Base-by-base conservation (phyloP, 2,329 filamentous ascomycete genomes). In the Aspergillus quadrilineatus region DNA sequence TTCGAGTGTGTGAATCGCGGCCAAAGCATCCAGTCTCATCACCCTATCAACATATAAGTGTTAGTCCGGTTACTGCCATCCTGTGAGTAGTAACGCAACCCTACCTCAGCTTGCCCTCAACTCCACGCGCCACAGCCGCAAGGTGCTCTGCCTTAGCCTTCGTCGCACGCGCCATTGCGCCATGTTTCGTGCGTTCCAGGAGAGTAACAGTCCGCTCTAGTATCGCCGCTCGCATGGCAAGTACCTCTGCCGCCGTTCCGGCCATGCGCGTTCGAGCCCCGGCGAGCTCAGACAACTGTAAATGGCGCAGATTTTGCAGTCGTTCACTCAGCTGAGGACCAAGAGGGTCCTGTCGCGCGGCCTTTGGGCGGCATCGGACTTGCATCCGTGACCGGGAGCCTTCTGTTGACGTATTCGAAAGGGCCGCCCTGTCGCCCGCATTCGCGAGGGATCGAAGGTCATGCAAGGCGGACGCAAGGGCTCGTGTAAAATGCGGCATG, bases 71-170 rank as follows among this genome's bases (percentile, higher is more conserved):
- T 17, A 26, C 28, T 12, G 9, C 14, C n/a, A 17, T 22, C 5
- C 10, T 30, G 12, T 37, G 6, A 34, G 6, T 9, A 17, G 15
- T 22, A 43, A 17, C 6, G 57, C 34, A 53, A 52, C 12, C 67
- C 70, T 69, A 75, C 74, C 65, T 68, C 32, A 73, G 55, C 63
- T 75, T 75, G 12, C 67, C 69, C 54, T 72, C 72, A 45, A 78
- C 56, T 14, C 67, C 69, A 48, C 69, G 65, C 45, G 75, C 74
- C 45, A 77, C 72, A 32, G 62, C 67, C 29, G 68, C 68, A 55
- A 77, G 58, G 65, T 76, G 69, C 47, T 76, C 74, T 12, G 73
- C 74, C 56, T 70, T 71, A 4, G 73, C 73, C 57, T 67, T 74
- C 22, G 65, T 70, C 51, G 66, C 73, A 52, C 72, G 65, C 44